phyloP scores from a whole-genome alignment of 495 filamentous ascomycete genomes.

The Hapsidospora chrysogenum region DNA sequence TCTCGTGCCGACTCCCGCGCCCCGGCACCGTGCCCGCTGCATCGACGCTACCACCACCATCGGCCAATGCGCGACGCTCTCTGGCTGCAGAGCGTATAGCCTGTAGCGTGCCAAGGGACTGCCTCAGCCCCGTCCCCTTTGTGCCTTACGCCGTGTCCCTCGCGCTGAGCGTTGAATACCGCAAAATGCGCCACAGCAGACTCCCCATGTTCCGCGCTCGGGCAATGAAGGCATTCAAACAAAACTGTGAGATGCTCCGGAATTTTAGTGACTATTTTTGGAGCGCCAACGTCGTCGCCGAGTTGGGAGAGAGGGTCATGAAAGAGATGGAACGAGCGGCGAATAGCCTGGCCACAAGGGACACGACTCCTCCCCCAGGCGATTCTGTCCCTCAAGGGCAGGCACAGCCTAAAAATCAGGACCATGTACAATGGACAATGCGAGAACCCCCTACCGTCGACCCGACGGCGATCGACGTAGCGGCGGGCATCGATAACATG shows the following conservation, averaged over 20 bases:
- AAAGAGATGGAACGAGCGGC: slow-evolving; percentile 8
- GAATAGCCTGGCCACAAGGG: slow-evolving; percentile 2
- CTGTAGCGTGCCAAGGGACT: slow-evolving; percentile 39
- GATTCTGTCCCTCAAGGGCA: not conserved
- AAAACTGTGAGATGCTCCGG: slow-evolving; percentile 38
- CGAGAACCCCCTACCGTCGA: not conserved
- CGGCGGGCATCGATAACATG: slow-evolving; percentile 1
- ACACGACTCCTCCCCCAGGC: slow-evolving; percentile 1
- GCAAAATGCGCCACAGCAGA: slow-evolving; percentile 50
- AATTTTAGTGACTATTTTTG: slow-evolving; percentile 40
- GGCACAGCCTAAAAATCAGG: not conserved
- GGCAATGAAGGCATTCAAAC: slow-evolving; percentile 41
- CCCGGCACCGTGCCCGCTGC: slow-evolving; percentile 10
- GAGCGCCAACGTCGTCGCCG: slow-evolving; percentile 43
- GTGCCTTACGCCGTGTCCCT: slow-evolving; percentile 52
- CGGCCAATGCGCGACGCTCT: slow-evolving; percentile 39
- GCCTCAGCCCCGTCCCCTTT: slow-evolving; percentile 39
- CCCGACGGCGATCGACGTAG: not conserved
- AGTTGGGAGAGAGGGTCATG: slow-evolving; percentile 26
- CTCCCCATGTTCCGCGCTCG: slow-evolving; percentile 45
- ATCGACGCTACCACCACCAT: slow-evolving; percentile 34
- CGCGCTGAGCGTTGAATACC: slow-evolving; percentile 52
- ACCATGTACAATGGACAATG: too few relatives aligned
- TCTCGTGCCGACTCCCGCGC: slow-evolving; percentile 27
- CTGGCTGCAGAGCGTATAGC: slow-evolving; percentile 49